Base-by-base conservation (phyloP, 1,284 basidiomycete species). In the Leccinum holopus region DNA sequence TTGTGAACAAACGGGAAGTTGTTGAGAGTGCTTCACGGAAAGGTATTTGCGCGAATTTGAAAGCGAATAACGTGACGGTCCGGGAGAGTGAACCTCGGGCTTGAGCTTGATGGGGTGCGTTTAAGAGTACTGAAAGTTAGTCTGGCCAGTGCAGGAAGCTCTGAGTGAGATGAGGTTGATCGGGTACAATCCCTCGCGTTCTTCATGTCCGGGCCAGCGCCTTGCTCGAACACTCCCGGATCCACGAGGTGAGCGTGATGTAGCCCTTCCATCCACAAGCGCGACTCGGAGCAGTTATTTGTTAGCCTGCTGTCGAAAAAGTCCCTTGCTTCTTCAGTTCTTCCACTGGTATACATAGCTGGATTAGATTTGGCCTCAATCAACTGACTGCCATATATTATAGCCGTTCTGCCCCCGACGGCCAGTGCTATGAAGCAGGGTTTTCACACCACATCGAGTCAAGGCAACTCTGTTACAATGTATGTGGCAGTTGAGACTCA, bases 1-100 rank as follows among this genome's bases (percentile, higher is more conserved):
- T 60, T 28, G 55, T 55, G 56, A 52, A 30, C 12, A 9, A 21
- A 18, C 25, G 6, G 12, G 18, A 25, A 51, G 56, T 21, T 47
- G 35, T 11, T 5, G 41, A 54, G 53, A 39, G 59, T 33, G 11
- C 3, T 11, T 21, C 44, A 61, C 3, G 51, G 55, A 5, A 5
- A 32, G 64, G 70, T 68, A 75, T 73, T 75, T 73, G 75, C 64
- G 63, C 62, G 64, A 57, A 58, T 18, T n/a, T 55, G 25, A 67
- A 72, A 70, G 63, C 72, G 62, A 63, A 14, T 57, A 72, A 71
- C 63, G 65, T 59, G 63, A 65, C 30, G 10, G 47, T 41, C 16
- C n/a, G n/a, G 41, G 14, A 9, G 41, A 41, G 41, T n/a, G 18
- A 47, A 47, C 44, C 25, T 25, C 25, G 3, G 25, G 25, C 25